Conservation (phyloP, 1,284 basidiomycete genomes). For the Paramarasmius palmivorus region DNA sequence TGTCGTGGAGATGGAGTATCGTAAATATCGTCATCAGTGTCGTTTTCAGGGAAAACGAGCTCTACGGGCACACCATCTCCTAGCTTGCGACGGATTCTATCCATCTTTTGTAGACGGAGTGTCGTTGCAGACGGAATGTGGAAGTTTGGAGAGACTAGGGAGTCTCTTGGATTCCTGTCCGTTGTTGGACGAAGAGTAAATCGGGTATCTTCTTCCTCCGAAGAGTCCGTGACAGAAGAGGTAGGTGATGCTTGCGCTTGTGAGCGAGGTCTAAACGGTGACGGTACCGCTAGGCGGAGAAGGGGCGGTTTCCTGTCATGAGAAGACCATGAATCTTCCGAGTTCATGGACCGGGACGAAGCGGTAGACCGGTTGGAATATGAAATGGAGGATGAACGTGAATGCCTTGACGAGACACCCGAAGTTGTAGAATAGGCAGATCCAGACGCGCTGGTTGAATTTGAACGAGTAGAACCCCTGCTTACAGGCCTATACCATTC, state of each 20-base stretch:
- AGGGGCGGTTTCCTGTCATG: slow-evolving; percentile 21
- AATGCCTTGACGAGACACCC: neutral
- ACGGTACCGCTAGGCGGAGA: slow-evolving; percentile 23
- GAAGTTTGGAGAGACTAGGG: slow-evolving; percentile 34
- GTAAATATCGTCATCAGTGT: slow-evolving; percentile 6
- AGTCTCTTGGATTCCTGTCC: slow-evolving; percentile 15
- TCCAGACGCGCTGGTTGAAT: slow-evolving; percentile 3
- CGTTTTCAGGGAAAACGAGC: slow-evolving; percentile 51
- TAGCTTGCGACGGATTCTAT: slow-evolving; percentile 54
- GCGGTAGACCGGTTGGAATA: neutral
- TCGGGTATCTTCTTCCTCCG: slow-evolving; percentile 9
- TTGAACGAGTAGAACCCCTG: slow-evolving; percentile 8
- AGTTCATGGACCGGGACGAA: neutral
- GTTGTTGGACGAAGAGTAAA: slow-evolving; percentile 6
- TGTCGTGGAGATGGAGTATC: neutral
- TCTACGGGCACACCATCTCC: slow-evolving; percentile 59
- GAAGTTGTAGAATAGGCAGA: neutral
- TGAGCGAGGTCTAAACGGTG: neutral
- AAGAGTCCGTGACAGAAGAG: neutral
- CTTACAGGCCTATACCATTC: slow-evolving; percentile 5
- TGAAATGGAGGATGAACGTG: slow-evolving; percentile 5
- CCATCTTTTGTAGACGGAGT: slow-evolving; percentile 56
- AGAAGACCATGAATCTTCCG: slow-evolving; percentile 2
- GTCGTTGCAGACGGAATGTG: slow-evolving; percentile 37
- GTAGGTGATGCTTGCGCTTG: neutral